phyloP scores from a whole-genome alignment of 202 grass and related monocot species.

The Bolboschoenoplectus hybrid region DNA sequence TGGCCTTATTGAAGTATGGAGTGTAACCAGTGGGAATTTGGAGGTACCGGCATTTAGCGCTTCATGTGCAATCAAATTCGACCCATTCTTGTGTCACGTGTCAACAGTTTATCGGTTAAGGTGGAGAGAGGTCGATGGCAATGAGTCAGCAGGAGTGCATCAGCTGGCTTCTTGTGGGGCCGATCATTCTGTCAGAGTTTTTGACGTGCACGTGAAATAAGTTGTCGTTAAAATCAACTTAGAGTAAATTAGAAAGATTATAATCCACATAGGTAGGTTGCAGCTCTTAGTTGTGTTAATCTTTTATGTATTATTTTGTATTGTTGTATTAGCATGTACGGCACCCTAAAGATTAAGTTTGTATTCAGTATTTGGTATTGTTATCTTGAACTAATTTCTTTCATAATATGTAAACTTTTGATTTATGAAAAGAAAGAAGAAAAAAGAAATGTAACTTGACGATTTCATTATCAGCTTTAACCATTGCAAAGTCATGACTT shows the following conservation, averaged over 20 bases:
- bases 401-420: not conserved
- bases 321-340: not conserved
- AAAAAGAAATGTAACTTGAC: not conserved
- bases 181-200: constrained; percentile 87
- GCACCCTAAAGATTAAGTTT: not conserved
- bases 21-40: constrained; percentile 44
- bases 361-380: not conserved
- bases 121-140: constrained; percentile 50
- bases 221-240: not conserved
- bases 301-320: constrained; percentile 21
- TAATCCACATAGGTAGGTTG: not conserved
- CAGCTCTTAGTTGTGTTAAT: not conserved
- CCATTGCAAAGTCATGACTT: not conserved
- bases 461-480: constrained; percentile 5
- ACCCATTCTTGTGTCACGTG: constrained; percentile 74
- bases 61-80: constrained; percentile 56
- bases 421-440: not conserved
- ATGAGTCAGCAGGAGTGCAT: constrained; percentile 43
- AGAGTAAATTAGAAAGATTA: not conserved
- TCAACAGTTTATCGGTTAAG: constrained; percentile 70
- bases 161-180: constrained; percentile 89
- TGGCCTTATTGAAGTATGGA: constrained; percentile 91
- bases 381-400: not conserved
- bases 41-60: constrained; percentile 41
- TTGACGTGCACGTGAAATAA: constrained; percentile 53